Conservation (phyloP, 73 alveolate species). For the Tetrahymena malaccensis region DNA sequence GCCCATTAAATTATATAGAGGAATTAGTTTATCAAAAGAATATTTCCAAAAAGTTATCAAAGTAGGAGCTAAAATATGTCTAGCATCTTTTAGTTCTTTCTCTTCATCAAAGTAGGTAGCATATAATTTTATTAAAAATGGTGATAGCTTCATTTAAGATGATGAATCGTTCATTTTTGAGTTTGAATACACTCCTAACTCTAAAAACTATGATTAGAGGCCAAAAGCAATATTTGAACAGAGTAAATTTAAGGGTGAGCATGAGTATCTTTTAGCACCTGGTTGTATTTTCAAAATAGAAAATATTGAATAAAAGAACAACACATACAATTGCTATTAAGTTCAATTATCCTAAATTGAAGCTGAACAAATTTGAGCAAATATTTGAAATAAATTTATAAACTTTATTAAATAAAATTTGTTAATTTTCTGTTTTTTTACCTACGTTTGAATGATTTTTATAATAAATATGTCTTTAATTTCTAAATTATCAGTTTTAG, state of each 20-base stretch:
- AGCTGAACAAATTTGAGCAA: no score
- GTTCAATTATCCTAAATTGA: background rate
- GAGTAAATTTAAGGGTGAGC: background rate
- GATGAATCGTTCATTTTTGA: background rate
- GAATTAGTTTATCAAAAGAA: background rate
- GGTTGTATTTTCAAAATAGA: background rate
- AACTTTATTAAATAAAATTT: no score
- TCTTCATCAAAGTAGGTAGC: background rate
- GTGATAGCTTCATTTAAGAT: background rate
- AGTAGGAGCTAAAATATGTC: background rate
- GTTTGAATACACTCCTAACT: background rate
- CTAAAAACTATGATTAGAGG: background rate
- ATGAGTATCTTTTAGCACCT: background rate
- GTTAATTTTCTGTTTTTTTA: no score
- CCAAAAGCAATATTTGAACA: background rate
- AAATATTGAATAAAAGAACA: background rate
- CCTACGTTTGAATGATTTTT: no score
- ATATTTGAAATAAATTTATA: no score
- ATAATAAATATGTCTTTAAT: no score
- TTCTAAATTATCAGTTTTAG: no score
- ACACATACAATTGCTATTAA: background rate
- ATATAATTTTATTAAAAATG: background rate
- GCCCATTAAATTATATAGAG: background rate
- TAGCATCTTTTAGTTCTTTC: background rate
- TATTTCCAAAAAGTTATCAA: background rate